Percentiles rank a stretch among this genome's conserved stretches.
Conservation (phyloP, 2,329 filamentous ascomycete species). For the Akanthomyces muscarius region DNA sequence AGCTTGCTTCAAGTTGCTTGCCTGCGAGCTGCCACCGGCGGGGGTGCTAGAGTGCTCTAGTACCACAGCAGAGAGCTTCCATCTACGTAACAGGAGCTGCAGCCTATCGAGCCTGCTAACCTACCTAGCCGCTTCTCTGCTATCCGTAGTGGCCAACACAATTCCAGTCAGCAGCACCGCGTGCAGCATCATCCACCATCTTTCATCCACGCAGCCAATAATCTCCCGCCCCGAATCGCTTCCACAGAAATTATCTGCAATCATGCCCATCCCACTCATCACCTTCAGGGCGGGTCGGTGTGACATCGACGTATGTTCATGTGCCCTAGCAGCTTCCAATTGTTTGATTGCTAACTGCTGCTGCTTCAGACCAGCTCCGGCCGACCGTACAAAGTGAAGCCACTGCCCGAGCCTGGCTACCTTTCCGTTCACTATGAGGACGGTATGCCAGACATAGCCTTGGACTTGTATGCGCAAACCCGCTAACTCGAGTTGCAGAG, state of each 20-base stretch:
- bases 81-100: slow-evolving; percentile 16
- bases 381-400: slow-evolving; percentile 65
- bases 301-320: slow-evolving; percentile 66
- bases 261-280: slow-evolving; percentile 81
- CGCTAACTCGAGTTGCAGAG: slow-evolving; percentile 45
- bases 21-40: not conserved
- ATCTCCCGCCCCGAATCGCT: not conserved
- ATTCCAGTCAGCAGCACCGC: not conserved
- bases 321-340: not conserved
- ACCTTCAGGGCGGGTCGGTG: slow-evolving; percentile 96
- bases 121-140: not conserved
- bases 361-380: slow-evolving; percentile 41
- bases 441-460: slow-evolving; percentile 46
- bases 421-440: slow-evolving; percentile 92
- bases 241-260: slow-evolving; percentile 15
- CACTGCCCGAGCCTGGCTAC: slow-evolving; percentile 72
- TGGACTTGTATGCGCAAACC: not conserved
- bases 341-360: slow-evolving; percentile 20
- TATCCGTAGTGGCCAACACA: not conserved
- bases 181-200: slow-evolving; percentile 1
- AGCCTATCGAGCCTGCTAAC: slow-evolving; percentile 2
- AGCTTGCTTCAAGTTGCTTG: not conserved
- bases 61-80: not conserved
- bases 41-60: not conserved
- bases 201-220: not conserved